A percentile compares a stretch with the other conserved stretches of the same genome.
Conservation (phyloP, 2,329 filamentous ascomycete species). For the Gnomoniopsis smithogilvyi region DNA sequence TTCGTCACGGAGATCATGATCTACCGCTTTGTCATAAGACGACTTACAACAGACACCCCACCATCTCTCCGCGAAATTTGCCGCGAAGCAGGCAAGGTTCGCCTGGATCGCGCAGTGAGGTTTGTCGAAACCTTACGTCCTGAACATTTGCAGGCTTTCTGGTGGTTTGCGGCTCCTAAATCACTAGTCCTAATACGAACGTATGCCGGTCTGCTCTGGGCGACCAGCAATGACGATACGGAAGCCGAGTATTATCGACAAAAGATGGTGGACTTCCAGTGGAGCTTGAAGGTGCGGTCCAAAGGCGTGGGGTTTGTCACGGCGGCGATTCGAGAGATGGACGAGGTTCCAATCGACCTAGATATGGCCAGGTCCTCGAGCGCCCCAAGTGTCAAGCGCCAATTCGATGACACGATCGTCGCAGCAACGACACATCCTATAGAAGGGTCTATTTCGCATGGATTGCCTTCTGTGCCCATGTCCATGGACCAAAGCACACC, state of each 20-base stretch:
- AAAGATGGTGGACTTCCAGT: constrained; percentile 37
- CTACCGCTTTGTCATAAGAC: constrained; percentile 85
- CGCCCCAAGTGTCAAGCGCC: neutral
- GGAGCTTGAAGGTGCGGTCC: constrained; percentile 34
- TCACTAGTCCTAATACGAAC: constrained; percentile 40
- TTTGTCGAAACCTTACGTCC: constrained; percentile 91
- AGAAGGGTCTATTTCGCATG: neutral
- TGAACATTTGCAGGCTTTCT: constrained; percentile 83
- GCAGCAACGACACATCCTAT: neutral
- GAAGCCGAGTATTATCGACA: constrained; percentile 38
- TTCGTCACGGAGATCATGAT: constrained; percentile 93
- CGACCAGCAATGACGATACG: constrained; percentile 32
- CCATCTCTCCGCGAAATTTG: constrained; percentile 60
- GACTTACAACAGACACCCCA: constrained; percentile 53
- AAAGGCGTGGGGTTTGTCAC: constrained; percentile 36
- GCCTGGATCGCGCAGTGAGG: constrained; percentile 93
- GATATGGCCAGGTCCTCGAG: constrained; percentile 19
- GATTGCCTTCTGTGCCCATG: neutral
- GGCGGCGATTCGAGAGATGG: constrained; percentile 36
- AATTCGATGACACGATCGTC: neutral
- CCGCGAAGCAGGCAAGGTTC: constrained; percentile 88
- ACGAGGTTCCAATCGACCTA: constrained; percentile 22
- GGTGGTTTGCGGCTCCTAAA: constrained; percentile 68
- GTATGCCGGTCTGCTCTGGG: constrained; percentile 39
- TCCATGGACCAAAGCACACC: constrained; percentile 2